Conservation (phyloP, 2,329 filamentous ascomycete species). For the Botryotinia narcissicola region DNA sequence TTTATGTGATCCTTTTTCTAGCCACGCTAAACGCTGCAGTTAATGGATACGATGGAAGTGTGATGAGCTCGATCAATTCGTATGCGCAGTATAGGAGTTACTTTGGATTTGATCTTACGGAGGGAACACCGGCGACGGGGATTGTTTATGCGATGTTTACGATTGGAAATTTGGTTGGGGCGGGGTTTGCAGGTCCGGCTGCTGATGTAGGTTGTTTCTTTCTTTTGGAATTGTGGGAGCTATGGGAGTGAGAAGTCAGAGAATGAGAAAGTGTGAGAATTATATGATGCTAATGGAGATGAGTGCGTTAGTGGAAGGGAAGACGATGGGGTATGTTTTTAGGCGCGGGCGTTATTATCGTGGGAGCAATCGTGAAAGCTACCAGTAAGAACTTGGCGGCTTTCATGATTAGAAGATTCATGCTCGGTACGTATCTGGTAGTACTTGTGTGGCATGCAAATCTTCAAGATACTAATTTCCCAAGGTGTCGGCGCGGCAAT, state of each 20-base stretch:
- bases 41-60: slow-evolving; percentile 49
- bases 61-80: slow-evolving; percentile 50
- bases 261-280: too few species aligned
- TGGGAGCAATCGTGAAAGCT: slow-evolving; percentile 30
- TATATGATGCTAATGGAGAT: not conserved
- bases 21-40: slow-evolving; percentile 29
- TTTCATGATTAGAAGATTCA: slow-evolving; percentile 52
- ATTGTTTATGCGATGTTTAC: slow-evolving; percentile 26
- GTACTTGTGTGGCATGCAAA: not conserved
- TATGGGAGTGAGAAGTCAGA: rapidly evolving
- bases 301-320: slow-evolving; percentile 9
- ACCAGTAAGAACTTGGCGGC: slow-evolving; percentile 37
- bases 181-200: slow-evolving; percentile 6
- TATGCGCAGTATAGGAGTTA: slow-evolving; percentile 43
- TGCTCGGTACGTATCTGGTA: slow-evolving; percentile 53
- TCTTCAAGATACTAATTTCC: slow-evolving; percentile 31
- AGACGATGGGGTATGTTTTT: slow-evolving; percentile 27
- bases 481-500: slow-evolving; percentile 17
- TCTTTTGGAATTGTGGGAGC: not conserved
- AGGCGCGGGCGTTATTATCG: slow-evolving; percentile 25
- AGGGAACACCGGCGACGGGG: slow-evolving; percentile 25
- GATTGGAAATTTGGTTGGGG: slow-evolving; percentile 20
- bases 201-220: slow-evolving; percentile 14
- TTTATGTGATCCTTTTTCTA: slow-evolving; percentile 25
- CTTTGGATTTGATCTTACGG: slow-evolving; percentile 24